These are phyloP conservation scores for Salix viminalis DNA, from an alignment of 345 rosid genomes.

Conservation along the genomic window DNA sequence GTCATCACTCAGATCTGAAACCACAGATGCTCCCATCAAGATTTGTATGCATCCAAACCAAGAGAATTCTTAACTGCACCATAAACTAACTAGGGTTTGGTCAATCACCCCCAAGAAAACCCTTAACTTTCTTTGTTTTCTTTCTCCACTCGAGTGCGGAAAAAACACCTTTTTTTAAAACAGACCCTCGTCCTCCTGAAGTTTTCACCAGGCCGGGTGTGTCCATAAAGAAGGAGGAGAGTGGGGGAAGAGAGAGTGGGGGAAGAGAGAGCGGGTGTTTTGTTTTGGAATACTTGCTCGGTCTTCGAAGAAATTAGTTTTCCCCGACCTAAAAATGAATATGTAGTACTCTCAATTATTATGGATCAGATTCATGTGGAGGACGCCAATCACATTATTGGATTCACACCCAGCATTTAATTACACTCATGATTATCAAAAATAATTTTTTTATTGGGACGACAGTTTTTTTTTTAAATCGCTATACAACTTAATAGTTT, in stretches of 20 bases:
- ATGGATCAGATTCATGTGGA: neutral
- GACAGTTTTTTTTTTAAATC: too few relatives aligned
- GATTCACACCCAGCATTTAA: neutral
- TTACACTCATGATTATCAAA: neutral
- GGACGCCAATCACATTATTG: neutral
- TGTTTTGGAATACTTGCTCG: neutral
- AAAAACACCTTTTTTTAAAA: neutral
- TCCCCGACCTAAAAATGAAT: neutral
- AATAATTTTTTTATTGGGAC: too few relatives aligned
- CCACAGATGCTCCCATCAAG: neutral
- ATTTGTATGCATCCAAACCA: neutral
- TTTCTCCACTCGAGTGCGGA: neutral
- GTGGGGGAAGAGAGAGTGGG: neutral
- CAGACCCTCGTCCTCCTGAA: neutral
- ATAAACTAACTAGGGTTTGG: neutral
- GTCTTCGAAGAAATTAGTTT: neutral
- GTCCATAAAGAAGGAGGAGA: neutral
- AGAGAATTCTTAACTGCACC: neutral
- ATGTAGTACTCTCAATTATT: neutral
- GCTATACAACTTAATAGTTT: too few relatives aligned
- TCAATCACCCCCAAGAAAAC: neutral
- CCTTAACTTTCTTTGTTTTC: neutral
- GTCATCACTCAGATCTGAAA: conserved; percentile 4
- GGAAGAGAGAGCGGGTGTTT: neutral
- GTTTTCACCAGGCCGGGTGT: neutral